A percentile compares a stretch with the other conserved stretches of the same genome.
These are phyloP conservation scores for Nematodospora valgi DNA, from an alignment of 805 yeast genomes.

Conservation along the genomic window DNA sequence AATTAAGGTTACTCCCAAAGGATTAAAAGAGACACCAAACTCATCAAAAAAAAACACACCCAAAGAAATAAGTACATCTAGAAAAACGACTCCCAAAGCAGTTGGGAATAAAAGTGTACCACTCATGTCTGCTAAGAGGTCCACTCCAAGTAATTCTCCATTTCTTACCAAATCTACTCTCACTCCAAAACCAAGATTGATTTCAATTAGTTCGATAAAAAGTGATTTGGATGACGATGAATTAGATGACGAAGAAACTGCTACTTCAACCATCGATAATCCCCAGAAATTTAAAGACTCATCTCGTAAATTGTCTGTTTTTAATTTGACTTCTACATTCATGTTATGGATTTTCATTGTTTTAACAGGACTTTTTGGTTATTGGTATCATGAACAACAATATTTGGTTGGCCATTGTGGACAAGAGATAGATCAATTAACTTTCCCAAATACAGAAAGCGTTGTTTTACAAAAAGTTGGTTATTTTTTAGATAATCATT, in stretches of 20 bases:
- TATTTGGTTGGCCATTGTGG: constrained; percentile 75
- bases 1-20: no score
- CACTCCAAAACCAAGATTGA: constrained; percentile 18
- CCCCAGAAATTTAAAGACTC: no score
- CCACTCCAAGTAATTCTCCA: constrained; percentile 3
- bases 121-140: no score
- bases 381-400: constrained; percentile 66
- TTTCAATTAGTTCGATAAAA: constrained; percentile 2
- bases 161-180: constrained; percentile 5
- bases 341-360: constrained; percentile 34
- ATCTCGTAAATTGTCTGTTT: no score
- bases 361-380: constrained; percentile 35
- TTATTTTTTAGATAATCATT: constrained; percentile 36
- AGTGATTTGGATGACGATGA: constrained; percentile 6
- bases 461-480: constrained; percentile 39
- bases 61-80: no score
- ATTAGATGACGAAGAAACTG: constrained; percentile 6
- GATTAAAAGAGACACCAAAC: no score
- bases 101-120: background rate
- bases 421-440: constrained; percentile 45
- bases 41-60: no score
- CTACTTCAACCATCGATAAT: no score
- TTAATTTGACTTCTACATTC: no score
- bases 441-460: constrained; percentile 29
- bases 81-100: constrained; percentile 1